Conservation (phyloP, 2,329 filamentous ascomycete species). For the Cladophialophora yegresii region DNA sequence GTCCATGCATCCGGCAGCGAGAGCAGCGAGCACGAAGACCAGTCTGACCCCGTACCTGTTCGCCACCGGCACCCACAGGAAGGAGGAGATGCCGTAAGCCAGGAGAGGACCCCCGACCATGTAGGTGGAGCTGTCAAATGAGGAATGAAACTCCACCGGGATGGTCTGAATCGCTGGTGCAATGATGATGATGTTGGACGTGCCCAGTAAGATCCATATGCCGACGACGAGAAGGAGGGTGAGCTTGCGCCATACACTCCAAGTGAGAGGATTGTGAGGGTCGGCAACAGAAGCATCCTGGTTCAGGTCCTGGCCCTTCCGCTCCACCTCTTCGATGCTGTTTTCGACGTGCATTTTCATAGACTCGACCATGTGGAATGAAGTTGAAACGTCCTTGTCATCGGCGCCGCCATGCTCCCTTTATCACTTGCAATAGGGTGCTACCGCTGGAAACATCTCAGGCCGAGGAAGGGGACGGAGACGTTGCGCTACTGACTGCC, state of each 20-base stretch:
- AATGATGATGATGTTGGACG: conserved; percentile 31
- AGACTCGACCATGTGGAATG: neutral
- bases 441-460: neutral
- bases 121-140: conserved; percentile 24
- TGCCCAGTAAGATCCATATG: conserved; percentile 26
- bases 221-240: conserved; percentile 21
- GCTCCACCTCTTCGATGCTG: conserved; percentile 14
- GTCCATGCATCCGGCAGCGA: conserved; percentile 38
- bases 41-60: conserved; percentile 43
- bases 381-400: neutral
- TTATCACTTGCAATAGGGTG: neutral
- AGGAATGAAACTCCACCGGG: conserved; percentile 24
- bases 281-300: conserved; percentile 3
- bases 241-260: conserved; percentile 16
- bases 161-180: conserved; percentile 29
- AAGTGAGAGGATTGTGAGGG: conserved; percentile 23
- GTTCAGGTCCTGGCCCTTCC: conserved; percentile 7
- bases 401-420: neutral
- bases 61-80: conserved; percentile 39
- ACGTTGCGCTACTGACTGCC: neutral
- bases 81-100: conserved; percentile 27
- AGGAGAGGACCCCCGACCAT: conserved; percentile 22
- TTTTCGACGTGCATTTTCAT: conserved; percentile 8
- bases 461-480: neutral
- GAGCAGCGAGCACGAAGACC: conserved; percentile 39